phyloP scores from a whole-genome alignment of 192 early-diverging fungal genomes.

The Anaeromyces robustus region DNA sequence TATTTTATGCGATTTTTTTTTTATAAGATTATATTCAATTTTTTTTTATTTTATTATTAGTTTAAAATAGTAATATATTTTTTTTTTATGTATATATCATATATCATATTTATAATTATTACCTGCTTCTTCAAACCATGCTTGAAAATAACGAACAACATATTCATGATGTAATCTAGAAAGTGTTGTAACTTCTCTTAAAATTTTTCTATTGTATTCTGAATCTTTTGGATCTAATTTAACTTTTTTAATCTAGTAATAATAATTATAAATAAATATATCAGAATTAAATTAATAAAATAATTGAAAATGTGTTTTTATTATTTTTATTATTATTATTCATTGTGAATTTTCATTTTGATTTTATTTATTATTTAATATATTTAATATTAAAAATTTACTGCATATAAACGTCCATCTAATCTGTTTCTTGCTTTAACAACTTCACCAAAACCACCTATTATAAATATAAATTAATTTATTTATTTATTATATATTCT shows the following conservation, averaged over 20 bases:
- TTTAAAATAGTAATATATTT: too few relatives aligned
- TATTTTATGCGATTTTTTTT: too few relatives aligned
- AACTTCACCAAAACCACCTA: constrained; percentile 82
- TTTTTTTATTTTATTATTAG: constrained; percentile 2
- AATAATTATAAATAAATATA: too few relatives aligned
- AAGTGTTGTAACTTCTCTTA: constrained; percentile 80
- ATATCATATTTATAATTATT: constrained; percentile 1
- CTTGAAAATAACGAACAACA: constrained; percentile 76
- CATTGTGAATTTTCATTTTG: too few relatives aligned
- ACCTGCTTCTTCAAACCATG: constrained; percentile 69
- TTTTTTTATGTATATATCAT: too few relatives aligned
- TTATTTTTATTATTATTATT: too few relatives aligned
- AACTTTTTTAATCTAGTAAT: constrained; percentile 90
- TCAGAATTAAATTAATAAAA: too few relatives aligned
- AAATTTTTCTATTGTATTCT: constrained; percentile 63
- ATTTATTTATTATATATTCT: constrained; percentile 1
- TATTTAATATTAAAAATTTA: not conserved
- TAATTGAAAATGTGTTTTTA: too few relatives aligned
- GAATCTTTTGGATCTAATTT: constrained; percentile 60
- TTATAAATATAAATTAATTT: constrained; percentile 14
- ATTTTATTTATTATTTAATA: too few relatives aligned
- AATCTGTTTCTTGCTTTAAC: constrained; percentile 80
- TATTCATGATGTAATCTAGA: constrained; percentile 78
- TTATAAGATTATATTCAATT: too few relatives aligned
- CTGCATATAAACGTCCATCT: constrained; percentile 26